phyloP scores from a whole-genome alignment of 2,329 filamentous ascomycete species.

The Beauveria pseudobassiana region DNA sequence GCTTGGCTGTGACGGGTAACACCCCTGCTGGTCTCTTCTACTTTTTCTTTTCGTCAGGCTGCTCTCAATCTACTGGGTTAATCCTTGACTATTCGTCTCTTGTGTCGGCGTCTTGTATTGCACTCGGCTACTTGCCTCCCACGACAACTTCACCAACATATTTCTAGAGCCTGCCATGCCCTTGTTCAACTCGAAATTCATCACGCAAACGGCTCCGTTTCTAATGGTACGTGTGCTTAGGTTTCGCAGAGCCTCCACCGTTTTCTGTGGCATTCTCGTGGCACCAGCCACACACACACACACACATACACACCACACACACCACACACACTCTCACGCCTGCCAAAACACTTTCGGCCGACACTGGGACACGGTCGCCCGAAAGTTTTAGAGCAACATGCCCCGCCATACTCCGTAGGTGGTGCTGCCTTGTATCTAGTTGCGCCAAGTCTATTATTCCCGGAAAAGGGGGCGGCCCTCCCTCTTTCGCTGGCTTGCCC shows the following conservation, averaged over 20 bases:
- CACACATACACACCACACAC: not conserved
- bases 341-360: not conserved
- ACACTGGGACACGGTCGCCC: not conserved
- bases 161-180: not conserved
- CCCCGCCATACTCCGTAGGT: not conserved
- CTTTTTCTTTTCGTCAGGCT: not conserved
- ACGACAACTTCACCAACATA: not conserved
- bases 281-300: not conserved
- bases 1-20: not conserved
- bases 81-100: not conserved
- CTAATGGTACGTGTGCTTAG: not conserved
- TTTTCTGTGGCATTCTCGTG: not conserved
- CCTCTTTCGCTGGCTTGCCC: not conserved
- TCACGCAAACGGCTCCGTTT: not conserved
- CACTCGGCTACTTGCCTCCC: not conserved
- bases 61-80: not conserved
- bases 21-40: not conserved
- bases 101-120: not conserved
- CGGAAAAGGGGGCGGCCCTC: not conserved
- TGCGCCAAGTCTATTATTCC: slow-evolving; percentile 7
- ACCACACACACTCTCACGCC: not conserved
- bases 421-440: slow-evolving; percentile 1
- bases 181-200: not conserved
- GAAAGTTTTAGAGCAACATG: not conserved
- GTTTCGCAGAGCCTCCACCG: not conserved